Percentiles rank a stretch among this genome's conserved stretches.
Conservation (phyloP, 2,329 filamentous ascomycete species). For the Leptographium lundbergii region DNA sequence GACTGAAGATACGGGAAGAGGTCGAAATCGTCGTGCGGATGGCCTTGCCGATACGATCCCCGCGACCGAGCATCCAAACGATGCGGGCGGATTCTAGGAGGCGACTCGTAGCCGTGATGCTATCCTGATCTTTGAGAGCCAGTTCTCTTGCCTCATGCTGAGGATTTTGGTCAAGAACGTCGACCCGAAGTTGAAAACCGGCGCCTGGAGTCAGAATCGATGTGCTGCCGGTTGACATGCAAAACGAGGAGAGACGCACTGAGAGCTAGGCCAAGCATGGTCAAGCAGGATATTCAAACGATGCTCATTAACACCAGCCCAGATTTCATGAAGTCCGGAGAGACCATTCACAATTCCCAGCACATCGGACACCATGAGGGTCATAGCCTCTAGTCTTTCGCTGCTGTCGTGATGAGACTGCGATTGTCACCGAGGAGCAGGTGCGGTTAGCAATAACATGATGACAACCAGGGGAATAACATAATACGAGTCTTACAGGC, state of each 20-base stretch:
- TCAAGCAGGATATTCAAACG: not conserved
- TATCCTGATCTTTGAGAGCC: not conserved
- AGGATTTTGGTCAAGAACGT: not conserved
- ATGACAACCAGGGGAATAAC: too few species aligned
- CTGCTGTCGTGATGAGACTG: not conserved
- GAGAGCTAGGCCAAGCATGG: not conserved
- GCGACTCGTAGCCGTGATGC: not conserved
- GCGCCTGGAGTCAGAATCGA: not conserved
- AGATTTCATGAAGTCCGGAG: not conserved
- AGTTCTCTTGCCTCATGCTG: not conserved
- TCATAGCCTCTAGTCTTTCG: not conserved
- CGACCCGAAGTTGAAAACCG: not conserved
- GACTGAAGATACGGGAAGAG: not conserved
- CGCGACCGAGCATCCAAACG: not conserved
- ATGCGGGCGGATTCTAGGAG: not conserved
- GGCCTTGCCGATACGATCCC: not conserved
- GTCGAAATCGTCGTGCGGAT: not conserved
- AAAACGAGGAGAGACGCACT: not conserved
- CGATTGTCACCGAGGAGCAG: constrained; percentile 2
- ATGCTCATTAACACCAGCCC: not conserved
- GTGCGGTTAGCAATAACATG: not conserved
- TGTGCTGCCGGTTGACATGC: not conserved
- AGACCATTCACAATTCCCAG: not conserved
- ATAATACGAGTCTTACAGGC: not conserved
- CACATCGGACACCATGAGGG: not conserved